Conservation (phyloP, 768 basidiomycete species). For the Boletus tomentosulus region DNA sequence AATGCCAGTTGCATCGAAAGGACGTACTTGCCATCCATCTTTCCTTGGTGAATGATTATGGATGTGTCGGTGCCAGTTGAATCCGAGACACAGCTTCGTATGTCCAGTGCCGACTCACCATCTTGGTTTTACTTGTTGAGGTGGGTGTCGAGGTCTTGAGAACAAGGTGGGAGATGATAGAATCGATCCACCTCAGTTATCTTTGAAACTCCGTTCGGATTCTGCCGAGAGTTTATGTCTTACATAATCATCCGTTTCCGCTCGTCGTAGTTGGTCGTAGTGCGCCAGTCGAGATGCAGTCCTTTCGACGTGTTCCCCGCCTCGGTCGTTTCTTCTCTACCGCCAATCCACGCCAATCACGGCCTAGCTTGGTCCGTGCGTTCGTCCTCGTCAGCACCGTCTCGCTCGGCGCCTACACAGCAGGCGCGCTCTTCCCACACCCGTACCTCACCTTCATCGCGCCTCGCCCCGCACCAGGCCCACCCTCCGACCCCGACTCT, state of each 20-base stretch:
- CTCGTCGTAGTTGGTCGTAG: no score
- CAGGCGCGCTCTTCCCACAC: conserved; percentile 71
- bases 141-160: conserved; percentile 15
- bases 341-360: background rate
- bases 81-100: conserved; percentile 31
- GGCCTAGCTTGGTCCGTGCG: conserved; percentile 9
- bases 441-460: conserved; percentile 61
- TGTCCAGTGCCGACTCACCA: conserved; percentile 45
- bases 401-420: conserved; percentile 35
- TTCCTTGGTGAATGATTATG: conserved; percentile 24
- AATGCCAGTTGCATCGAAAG: conserved; percentile 33
- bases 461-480: conserved; percentile 73
- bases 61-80: conserved; percentile 37
- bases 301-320: conserved; percentile 6
- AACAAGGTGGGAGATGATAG: background rate
- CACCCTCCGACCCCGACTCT: conserved; percentile 49
- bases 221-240: background rate
- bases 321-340: conserved; percentile 20
- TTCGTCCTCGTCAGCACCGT: conserved; percentile 20
- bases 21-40: conserved; percentile 52
- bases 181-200: background rate
- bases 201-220: conserved; percentile 22
- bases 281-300: background rate
- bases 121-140: conserved; percentile 40
- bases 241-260: background rate